Conservation (phyloP, 23 red algal genomes). For the Gracilaria domingensis region DNA sequence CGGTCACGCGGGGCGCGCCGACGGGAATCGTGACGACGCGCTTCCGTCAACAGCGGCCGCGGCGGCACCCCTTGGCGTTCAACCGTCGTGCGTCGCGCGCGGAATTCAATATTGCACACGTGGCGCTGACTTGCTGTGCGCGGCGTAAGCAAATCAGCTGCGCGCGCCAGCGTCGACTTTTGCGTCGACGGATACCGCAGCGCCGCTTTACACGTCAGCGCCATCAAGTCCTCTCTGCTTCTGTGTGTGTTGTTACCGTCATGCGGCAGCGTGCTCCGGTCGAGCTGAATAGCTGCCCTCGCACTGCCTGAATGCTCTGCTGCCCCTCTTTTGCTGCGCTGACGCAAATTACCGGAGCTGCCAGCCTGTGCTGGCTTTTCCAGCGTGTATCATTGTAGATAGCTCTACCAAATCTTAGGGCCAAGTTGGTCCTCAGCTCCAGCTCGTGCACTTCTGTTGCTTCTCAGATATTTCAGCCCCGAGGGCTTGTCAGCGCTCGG, state of each 20-base stretch:
- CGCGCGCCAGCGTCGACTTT: neutral
- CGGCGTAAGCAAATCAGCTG: slow-evolving; percentile 1
- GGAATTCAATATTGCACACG: neutral
- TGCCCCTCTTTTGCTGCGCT: neutral
- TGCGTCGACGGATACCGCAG: neutral
- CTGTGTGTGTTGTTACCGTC: neutral
- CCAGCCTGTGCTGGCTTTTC: no score
- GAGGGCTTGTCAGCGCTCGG: no score
- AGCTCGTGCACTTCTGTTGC: no score
- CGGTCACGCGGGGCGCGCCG: neutral
- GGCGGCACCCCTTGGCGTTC: neutral
- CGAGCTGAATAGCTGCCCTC: no score
- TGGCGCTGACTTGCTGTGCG: neutral
- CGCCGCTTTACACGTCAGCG: neutral
- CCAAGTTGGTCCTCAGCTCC: no score
- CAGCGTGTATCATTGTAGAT: no score
- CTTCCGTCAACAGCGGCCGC: slow-evolving; percentile 4
- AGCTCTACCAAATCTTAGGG: no score
- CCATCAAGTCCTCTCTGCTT: neutral
- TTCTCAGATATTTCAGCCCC: no score
- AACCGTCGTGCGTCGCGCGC: neutral
- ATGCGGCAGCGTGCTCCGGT: neutral
- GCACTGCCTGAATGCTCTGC: neutral
- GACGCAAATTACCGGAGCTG: no score
- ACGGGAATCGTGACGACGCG: neutral